Conservation (phyloP, 139 green algal species). For the Astrephomene gubernaculifera region DNA sequence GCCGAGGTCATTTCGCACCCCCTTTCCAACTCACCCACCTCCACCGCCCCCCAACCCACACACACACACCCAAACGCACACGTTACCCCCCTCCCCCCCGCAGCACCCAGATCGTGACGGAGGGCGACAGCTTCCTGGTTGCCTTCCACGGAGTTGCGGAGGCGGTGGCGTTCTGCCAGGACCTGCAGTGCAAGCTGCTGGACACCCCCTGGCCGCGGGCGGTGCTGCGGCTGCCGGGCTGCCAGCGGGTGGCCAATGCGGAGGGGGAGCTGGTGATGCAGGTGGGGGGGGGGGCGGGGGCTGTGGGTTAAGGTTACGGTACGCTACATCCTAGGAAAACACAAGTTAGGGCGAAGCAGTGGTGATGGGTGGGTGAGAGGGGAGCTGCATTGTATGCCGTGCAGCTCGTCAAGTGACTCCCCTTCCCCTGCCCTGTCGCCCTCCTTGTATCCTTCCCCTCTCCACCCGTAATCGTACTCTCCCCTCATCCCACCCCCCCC, state of each 20-base stretch:
- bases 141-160: conserved; percentile 69
- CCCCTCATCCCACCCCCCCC: not conserved
- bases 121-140: conserved; percentile 78
- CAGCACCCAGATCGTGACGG: conserved; percentile 44
- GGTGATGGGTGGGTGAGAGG: no score
- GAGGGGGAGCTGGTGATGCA: conserved; percentile 41
- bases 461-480: not conserved
- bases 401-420: no score
- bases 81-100: not conserved
- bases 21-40: not conserved
- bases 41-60: no score
- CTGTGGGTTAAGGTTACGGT: not conserved
- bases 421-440: no score
- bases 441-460: not conserved
- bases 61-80: not conserved
- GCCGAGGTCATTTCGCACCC: no score
- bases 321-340: not conserved
- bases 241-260: conserved; percentile 56
- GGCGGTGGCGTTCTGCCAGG: conserved; percentile 81
- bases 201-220: conserved; percentile 75
- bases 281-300: not conserved
- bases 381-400: no score
- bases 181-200: conserved; percentile 83
- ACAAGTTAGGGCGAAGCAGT: no score
- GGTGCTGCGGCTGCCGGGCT: conserved; percentile 75